Evolutionary conservation across 1,284 basidiomycete species (phyloP), one percentile per base, ranked within the genome.

Genomic region (Psilocybe mexicana): DNA sequence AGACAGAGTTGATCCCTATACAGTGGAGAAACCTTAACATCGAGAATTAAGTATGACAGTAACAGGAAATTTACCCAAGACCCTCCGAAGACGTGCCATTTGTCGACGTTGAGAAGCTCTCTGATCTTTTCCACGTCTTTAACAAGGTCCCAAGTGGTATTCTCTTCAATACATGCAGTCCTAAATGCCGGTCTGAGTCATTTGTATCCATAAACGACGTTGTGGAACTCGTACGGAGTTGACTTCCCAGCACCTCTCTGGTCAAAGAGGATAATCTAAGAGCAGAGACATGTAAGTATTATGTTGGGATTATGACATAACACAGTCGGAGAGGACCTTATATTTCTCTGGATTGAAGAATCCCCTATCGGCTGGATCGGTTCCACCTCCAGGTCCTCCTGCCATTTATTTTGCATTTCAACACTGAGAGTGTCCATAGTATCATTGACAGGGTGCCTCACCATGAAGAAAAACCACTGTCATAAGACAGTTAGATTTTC

Each of bases 121-220:
- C 95, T 82, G 26, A 98, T 76, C 66, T 78, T 86, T 71, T 98
- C 95, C 11, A 94, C 88, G 69, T 98, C 96, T 61, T 84, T 88
- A 18, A 98, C 93, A 30, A 98, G 84, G 70, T 96, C 90, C 94
- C 93, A 96, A 0, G 95, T 98, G 2, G 93, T 97, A 73, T 98
- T 98, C 61, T 94, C 88, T 63, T 91, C 87, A 1, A 92, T 74
- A 38, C 78, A 90, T 8, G 93, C 93, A 46, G 75, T 81, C 70
- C 89, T 92, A 62, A 10, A 61, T 24, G 51, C 8, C 18, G 36
- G 43, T 40, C 36, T 44, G 47, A 45, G 30, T 35, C 28, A 33
- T 40, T 40, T 47, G 36, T 43, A n/a, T 24, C 25, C 23, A 24
- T 33, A 6, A 43, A 18, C 43, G 6, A 45, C 40, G 8, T 6